Base-by-base conservation (phyloP, 2,329 filamentous ascomycete species). In the Nigrospora sphaerica region DNA sequence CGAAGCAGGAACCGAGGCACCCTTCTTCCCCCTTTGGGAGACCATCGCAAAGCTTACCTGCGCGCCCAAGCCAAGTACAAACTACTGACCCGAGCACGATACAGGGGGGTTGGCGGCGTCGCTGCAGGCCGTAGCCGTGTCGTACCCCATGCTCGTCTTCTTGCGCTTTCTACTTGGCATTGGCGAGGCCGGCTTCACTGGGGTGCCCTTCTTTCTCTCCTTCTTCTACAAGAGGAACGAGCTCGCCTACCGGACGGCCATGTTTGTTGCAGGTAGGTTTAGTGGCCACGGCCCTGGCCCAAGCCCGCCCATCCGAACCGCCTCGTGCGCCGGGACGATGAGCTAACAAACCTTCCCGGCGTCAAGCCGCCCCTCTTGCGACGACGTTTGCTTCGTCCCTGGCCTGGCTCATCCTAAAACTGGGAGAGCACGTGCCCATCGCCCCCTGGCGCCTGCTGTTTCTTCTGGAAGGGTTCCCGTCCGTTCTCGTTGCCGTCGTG, bases 381-480 rank as follows among this genome's bases (percentile, higher is more conserved):
- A 93, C 88, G 37, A 84, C 83, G 2, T 91, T 95, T 60, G 87
- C 88, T 0, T 88, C 88, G 35, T 84, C 78, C 10, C 72, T 95
- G 4, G 89, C 90, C 9, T 89, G 85, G 83, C 59, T 82, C 18
- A 92, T 95, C 51, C 77, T 90, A 43, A 81, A 80, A 56, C 57
- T 89, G 13, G 87, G 81, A 43, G 68, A 78, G 41, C 59, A 73
- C 49, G 72, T 78, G 1, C 85, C 85, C 14, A 83, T 95, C 42
- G 86, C 88, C 0, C 81, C 86, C 4, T 95, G 90, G 90, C 78
- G 90, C n/a, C 74, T 91, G 2, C 73, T 95, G 28, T 95, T 95
- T 58, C 74, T 95, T 9, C 56, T 92, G 12, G 90, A 95, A 63
- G 90, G 89, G 1, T 92, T 95, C 49, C 90, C 90, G 1, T 89